Conservation (phyloP, 1,284 basidiomycete genomes). For the Schizophyllum commune region DNA sequence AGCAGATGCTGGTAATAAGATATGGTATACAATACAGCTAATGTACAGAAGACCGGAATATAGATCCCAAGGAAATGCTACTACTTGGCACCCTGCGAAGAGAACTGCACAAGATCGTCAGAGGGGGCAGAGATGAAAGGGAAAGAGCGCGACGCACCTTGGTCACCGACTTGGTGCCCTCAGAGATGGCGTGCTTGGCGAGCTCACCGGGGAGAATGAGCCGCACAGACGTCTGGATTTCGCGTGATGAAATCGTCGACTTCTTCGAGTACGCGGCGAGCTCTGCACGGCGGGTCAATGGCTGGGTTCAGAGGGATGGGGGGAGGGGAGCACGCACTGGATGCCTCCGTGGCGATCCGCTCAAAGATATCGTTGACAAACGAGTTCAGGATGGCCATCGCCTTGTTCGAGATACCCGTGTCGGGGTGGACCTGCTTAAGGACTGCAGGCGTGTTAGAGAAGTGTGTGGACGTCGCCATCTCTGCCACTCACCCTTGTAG, state of each 20-base stretch:
- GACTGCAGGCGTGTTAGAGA: conserved; percentile 32
- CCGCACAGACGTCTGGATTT: conserved; percentile 79
- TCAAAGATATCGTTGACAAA: conserved; percentile 82
- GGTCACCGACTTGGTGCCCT: conserved; percentile 27
- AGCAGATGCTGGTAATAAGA: not conserved
- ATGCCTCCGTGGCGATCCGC: conserved; percentile 76
- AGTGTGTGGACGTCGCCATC: conserved; percentile 1
- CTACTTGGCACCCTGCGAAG: conserved; percentile 1
- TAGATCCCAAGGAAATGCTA: not conserved
- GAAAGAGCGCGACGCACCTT: not conserved
- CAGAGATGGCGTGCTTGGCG: conserved; percentile 63
- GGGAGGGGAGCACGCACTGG: conserved; percentile 43
- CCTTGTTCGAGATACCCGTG: conserved; percentile 83
- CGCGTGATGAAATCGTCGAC: conserved; percentile 81
- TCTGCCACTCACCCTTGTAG: conserved; percentile 62
- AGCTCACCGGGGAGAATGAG: conserved; percentile 77
- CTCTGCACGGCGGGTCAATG: conserved; percentile 31
- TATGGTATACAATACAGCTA: not conserved
- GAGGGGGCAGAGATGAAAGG: not conserved
- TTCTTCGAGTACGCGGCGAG: conserved; percentile 82
- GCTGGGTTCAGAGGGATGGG: not conserved
- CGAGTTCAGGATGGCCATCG: conserved; percentile 80
- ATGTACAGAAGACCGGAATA: not conserved
- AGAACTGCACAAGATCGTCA: not conserved
- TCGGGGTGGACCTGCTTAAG: conserved; percentile 84